Evolutionary conservation across 2,329 filamentous ascomycete genomes (phyloP).

Genomic region (Calonectria hawksworthii): DNA sequence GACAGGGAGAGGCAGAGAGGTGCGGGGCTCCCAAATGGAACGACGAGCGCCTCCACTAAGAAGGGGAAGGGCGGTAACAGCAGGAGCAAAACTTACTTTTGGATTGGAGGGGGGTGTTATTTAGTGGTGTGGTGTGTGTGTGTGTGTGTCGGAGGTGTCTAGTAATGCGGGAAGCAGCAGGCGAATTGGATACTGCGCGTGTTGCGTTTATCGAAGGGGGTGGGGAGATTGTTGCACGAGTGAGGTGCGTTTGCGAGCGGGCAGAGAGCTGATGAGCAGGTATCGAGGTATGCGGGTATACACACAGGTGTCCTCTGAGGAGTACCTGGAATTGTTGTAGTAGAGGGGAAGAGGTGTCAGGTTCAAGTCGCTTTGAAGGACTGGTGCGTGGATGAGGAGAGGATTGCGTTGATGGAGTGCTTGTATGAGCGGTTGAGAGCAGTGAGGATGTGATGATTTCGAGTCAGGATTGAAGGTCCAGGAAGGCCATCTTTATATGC

Average conservation of each 20-base stretch:
- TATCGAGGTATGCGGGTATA: conserved; percentile 5
- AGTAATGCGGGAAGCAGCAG: conserved; percentile 33
- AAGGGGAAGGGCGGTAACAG: conserved; percentile 14
- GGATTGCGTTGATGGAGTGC: conserved; percentile 7
- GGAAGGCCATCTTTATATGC: conserved; percentile 44
- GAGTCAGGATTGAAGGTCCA: conserved; percentile 18
- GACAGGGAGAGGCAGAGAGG: conserved; percentile 20
- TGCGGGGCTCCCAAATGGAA: conserved; percentile 28
- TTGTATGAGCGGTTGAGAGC: conserved; percentile 7
- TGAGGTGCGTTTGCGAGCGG: not conserved
- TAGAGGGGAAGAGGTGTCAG: not conserved
- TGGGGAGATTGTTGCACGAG: conserved; percentile 15
- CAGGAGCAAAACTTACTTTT: conserved; percentile 35
- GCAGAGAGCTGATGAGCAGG: conserved; percentile 5
- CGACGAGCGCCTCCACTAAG: conserved; percentile 23
- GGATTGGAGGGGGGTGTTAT: conserved; percentile 15
- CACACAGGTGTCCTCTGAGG: not conserved
- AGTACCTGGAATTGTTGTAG: not conserved
- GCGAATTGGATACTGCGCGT: not conserved
- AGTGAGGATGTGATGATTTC: conserved; percentile 23
- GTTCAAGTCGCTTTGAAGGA: conserved; percentile 8
- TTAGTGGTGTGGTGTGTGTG: conserved; percentile 17
- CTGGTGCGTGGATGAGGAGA: not conserved
- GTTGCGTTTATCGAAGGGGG: conserved; percentile 15
- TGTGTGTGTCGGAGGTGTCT: conserved; percentile 19